Evolutionary conservation across 208 protist genomes (phyloP), one percentile per base, ranked within the genome.

Genomic region (Acanthamoeba culbertsoni): DNA sequence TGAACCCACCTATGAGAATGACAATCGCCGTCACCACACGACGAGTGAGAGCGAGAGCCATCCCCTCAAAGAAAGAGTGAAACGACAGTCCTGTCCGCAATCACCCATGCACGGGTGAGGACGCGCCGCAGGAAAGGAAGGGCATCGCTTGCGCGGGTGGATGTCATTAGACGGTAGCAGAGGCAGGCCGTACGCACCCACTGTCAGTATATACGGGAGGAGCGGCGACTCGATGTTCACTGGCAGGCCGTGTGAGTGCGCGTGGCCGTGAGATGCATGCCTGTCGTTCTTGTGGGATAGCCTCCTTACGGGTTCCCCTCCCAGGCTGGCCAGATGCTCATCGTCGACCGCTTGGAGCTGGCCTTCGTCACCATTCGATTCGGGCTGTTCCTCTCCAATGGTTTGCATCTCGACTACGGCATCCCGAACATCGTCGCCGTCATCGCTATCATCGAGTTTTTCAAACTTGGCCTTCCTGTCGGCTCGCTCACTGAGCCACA

Each of bases 231-330:
- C 43, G 5, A 79, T 6, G 18, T 79, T 51, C 16, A 51, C 6
- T 23, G 71, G 71, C 14, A 79, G 71, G 71, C 71, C 71, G 43
- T 79, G 71, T 16, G 71, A 79, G 71, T 79, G 71, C 65, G 65
- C 10, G 33, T 77, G 40, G 12, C 37, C 28, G 14, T 75, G 65
- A 14, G 28, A 37, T 14, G 28, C 65, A 75, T 14, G 23, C 55
- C 16, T 63, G 6, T 28, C 57, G 57, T 63, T 10, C 8, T 63
- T 23, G 16, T 63, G 10, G 16, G 10, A 12, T 28, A 12, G 26
- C 57, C 8, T 63, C 57, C 18, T 55, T 18, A 23, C 12, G 12
- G 51, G 2, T 57, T 57, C 26, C 51, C 26, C 10, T n/a, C n/a
- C n/a, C n/a, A n/a, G n/a, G 2, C 18, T 20, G 6, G 51, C 51